phyloP scores from a whole-genome alignment of 1,139 yeast species.

The Debaryomyces udenii region DNA sequence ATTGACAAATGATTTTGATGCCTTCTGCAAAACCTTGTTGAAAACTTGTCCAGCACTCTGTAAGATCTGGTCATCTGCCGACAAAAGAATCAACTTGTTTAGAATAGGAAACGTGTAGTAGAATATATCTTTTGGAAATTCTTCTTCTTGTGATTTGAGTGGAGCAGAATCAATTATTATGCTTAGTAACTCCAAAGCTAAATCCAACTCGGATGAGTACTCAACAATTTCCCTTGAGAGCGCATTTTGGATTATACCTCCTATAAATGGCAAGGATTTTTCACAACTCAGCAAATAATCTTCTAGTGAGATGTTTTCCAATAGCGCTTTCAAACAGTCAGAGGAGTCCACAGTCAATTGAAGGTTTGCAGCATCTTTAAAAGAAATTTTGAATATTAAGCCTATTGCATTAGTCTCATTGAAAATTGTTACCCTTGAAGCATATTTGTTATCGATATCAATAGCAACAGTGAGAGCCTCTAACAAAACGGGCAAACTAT shows the following conservation, averaged over 20 bases:
- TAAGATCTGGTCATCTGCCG: conserved; percentile 77
- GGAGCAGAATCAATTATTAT: conserved; percentile 53
- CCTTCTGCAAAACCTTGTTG: conserved; percentile 59
- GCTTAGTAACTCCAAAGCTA: conserved; percentile 68
- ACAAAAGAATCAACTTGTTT: conserved; percentile 50
- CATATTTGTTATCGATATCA: conserved; percentile 41
- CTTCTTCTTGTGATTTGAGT: conserved; percentile 35
- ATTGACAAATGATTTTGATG: conserved; percentile 45
- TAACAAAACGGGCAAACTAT: conserved; percentile 74
- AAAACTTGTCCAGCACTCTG: conserved; percentile 81
- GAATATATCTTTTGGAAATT: conserved; percentile 53
- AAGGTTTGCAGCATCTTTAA: conserved; percentile 74
- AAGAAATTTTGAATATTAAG: conserved; percentile 64
- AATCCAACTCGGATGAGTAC: conserved; percentile 61
- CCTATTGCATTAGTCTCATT: conserved; percentile 40
- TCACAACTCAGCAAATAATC: conserved; percentile 54
- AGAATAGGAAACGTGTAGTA: conserved; percentile 54
- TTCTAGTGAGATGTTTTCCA: conserved; percentile 47
- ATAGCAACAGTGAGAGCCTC: conserved; percentile 67
- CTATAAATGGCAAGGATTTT: conserved; percentile 55
- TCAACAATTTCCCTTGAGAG: conserved; percentile 28
- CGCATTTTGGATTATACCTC: conserved; percentile 36
- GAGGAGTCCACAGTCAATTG: conserved; percentile 67
- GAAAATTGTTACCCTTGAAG: conserved; percentile 29
- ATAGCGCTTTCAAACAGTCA: conserved; percentile 60